Evolutionary conservation across 805 yeast species (phyloP).

Genomic region (Tetrapisispora pingtungensis): DNA sequence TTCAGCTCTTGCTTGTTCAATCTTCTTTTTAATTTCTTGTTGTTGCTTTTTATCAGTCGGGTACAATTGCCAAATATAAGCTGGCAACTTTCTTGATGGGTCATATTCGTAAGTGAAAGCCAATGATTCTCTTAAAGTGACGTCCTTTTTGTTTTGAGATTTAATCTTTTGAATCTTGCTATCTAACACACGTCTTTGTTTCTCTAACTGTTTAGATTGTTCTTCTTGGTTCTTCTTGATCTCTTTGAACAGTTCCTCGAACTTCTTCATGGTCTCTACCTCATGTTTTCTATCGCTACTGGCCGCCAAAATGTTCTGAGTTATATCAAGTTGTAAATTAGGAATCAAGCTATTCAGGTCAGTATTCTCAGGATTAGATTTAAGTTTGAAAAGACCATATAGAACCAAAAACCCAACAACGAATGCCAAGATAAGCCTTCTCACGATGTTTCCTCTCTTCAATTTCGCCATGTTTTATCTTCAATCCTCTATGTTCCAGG

Average conservation of each 20-base stretch:
- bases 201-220: slow-evolving; percentile 48
- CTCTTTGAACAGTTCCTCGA: slow-evolving; percentile 56
- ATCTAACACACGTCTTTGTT: slow-evolving; percentile 47
- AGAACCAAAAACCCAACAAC: neutral
- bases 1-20: neutral
- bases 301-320: slow-evolving; percentile 21
- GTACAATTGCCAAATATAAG: slow-evolving; percentile 75
- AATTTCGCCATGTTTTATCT: slow-evolving; percentile 1
- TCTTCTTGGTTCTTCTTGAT: slow-evolving; percentile 46
- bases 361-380: slow-evolving; percentile 12
- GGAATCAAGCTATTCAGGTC: slow-evolving; percentile 24
- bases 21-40: neutral
- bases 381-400: neutral
- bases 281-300: slow-evolving; percentile 42
- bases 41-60: slow-evolving; percentile 40
- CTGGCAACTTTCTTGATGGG: slow-evolving; percentile 51
- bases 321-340: slow-evolving; percentile 23
- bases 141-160: slow-evolving; percentile 44
- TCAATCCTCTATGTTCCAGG: too few relatives aligned
- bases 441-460: slow-evolving; percentile 1
- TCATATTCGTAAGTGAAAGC: slow-evolving; percentile 60
- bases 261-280: slow-evolving; percentile 45
- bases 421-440: neutral
- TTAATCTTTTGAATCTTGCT: slow-evolving; percentile 55
- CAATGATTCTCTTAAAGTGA: slow-evolving; percentile 56